Evolutionary conservation across 1,284 basidiomycete genomes (phyloP).

Genomic region (Sanghuangporus weigelae): DNA sequence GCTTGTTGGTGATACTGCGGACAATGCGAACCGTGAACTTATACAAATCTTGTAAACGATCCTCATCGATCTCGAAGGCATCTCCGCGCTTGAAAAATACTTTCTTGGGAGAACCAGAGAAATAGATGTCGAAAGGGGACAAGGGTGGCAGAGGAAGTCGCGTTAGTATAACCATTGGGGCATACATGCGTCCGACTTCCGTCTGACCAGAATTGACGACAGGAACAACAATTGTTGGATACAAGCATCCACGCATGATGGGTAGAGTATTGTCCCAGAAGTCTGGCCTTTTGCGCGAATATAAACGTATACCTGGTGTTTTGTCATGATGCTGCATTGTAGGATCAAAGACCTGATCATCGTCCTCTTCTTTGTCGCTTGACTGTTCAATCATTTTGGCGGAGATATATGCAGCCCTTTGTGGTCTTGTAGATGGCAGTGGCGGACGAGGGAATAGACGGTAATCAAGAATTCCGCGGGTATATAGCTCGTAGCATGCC

Average conservation of each 20-base stretch:
- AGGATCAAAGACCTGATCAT: slow-evolving; percentile 18
- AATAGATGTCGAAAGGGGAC: slow-evolving; percentile 51
- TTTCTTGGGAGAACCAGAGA: slow-evolving; percentile 38
- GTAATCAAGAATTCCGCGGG: slow-evolving; percentile 45
- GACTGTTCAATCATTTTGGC: slow-evolving; percentile 17
- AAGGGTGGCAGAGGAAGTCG: slow-evolving; percentile 57
- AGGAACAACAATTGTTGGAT: slow-evolving; percentile 42
- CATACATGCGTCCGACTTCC: slow-evolving; percentile 34
- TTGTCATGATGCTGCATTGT: slow-evolving; percentile 24
- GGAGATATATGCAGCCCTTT: slow-evolving; percentile 18
- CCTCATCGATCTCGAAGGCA: slow-evolving; percentile 44
- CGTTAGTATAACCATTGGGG: slow-evolving; percentile 60
- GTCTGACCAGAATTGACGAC: slow-evolving; percentile 31
- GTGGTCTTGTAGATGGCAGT: slow-evolving; percentile 17
- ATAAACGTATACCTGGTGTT: slow-evolving; percentile 41
- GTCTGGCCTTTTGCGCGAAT: slow-evolving; percentile 49
- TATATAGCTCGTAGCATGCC: slow-evolving; percentile 47
- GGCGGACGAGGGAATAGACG: slow-evolving; percentile 42
- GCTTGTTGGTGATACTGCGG: slow-evolving; percentile 62
- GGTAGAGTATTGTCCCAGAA: slow-evolving; percentile 53
- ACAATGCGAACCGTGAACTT: slow-evolving; percentile 59
- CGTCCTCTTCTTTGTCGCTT: slow-evolving; percentile 17
- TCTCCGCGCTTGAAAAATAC: slow-evolving; percentile 41
- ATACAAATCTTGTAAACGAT: slow-evolving; percentile 44
- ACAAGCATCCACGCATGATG: slow-evolving; percentile 33